phyloP scores from a whole-genome alignment of 805 yeast species.

The Starmerella khaoyaiensis region DNA sequence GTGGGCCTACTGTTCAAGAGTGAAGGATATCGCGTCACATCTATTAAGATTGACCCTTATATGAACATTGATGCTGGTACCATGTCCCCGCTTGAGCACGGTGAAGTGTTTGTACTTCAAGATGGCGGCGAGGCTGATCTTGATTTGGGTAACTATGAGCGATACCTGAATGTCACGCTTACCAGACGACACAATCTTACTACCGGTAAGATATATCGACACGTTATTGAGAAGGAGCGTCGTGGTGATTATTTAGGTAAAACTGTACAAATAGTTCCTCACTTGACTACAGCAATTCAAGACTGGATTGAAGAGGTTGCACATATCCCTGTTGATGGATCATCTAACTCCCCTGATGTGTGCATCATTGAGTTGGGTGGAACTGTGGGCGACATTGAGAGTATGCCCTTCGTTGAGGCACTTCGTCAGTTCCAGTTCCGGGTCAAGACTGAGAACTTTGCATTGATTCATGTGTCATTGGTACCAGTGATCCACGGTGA shows the following conservation, averaged over 20 bases:
- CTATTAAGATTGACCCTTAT: constrained; percentile 97
- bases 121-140: constrained; percentile 99
- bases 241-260: constrained; percentile 96
- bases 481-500: constrained; percentile 98
- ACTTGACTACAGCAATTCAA: constrained; percentile 91
- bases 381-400: constrained; percentile 97
- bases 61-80: constrained; percentile 99
- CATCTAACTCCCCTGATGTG: constrained; percentile 83
- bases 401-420: constrained; percentile 98
- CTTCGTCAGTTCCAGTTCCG: constrained; percentile 97
- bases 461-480: constrained; percentile 88
- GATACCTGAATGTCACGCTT: constrained; percentile 85
- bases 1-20: constrained; percentile 93
- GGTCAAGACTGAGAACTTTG: constrained; percentile 87
- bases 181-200: constrained; percentile 94
- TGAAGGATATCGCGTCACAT: constrained; percentile 84
- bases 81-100: constrained; percentile 98
- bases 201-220: constrained; percentile 92
- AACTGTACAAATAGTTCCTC: constrained; percentile 99
- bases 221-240: constrained; percentile 87
- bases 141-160: constrained; percentile 95
- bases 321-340: constrained; percentile 76
- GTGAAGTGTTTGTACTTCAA: constrained; percentile 93
- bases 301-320: constrained; percentile 96
- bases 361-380: constrained; percentile 98